Evolutionary conservation across 73 alveolate genomes (phyloP).

Genomic region (Vitrella brassicaformis): DNA sequence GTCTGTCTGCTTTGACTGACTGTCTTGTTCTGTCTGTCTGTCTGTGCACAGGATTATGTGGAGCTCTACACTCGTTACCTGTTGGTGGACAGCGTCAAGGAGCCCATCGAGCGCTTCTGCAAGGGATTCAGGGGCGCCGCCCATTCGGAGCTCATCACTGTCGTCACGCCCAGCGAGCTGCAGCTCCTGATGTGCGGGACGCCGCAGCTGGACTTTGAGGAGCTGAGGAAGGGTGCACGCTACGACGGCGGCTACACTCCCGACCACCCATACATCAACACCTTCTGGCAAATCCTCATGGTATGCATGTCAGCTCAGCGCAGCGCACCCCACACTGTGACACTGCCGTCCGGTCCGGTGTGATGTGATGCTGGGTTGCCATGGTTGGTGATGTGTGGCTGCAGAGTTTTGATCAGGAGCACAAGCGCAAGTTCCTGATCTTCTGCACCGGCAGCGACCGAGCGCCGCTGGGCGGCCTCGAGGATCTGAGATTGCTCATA

Average conservation of each 20-base stretch:
- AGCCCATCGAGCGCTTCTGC: background rate
- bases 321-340: no score
- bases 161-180: background rate
- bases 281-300: slow-evolving; percentile 73
- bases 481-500: slow-evolving; percentile 40
- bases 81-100: background rate
- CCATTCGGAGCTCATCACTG: background rate
- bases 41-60: background rate
- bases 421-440: no score
- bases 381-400: no score
- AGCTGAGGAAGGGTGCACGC: slow-evolving; percentile 42
- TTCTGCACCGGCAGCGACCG: slow-evolving; percentile 37
- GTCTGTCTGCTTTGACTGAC: background rate
- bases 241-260: slow-evolving; percentile 44
- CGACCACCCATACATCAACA: slow-evolving; percentile 31
- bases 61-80: background rate
- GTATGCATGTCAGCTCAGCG: no score
- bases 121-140: background rate
- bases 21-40: background rate
- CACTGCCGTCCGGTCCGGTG: no score
- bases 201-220: slow-evolving; percentile 46
- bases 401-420: no score
- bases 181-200: slow-evolving; percentile 28
- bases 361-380: no score
- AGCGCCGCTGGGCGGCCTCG: slow-evolving; percentile 50